Base-by-base conservation (phyloP, 108 stramenopile species). In the Pseudonitzschia delicatissima region DNA sequence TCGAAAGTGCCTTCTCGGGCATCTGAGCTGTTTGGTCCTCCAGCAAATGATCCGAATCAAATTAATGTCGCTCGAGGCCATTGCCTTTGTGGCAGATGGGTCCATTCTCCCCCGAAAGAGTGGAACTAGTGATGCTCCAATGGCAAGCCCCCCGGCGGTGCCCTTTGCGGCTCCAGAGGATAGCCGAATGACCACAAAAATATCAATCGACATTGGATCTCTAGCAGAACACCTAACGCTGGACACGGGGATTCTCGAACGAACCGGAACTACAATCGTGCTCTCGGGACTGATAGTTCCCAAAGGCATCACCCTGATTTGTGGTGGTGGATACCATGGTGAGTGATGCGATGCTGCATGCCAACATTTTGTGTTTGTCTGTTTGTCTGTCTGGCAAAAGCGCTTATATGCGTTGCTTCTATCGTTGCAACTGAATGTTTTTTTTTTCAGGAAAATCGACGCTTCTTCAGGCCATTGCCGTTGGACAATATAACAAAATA, bases 251-350 rank as follows among this genome's bases (percentile, higher is more conserved):
- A 44, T 21, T 8, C 25, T 31, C 17, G 44, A 15, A 32, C 15
- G 17, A 27, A 55, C 9, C 4, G 28, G 29, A n/a, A 55, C 29
- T 12, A 29, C 31, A 13, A 5, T 69, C 87, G 52, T 90, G 85
- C 5, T 98, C 29, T 73, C 64, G 18, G 98, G 98, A 8, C 96
- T 98, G 87, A 95, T 94, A 12, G 85, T 98, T 45, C 86, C 84
- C 23, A 82, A 82, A 53, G 98, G 98, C 5, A 87, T 98, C 36
- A 93, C 96, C 2, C 82, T 97, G 23, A 95, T 98, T 66, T 94
- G 93, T 59, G 98, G 98, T 7, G 98, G 98, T n/a, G 98, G 98
- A 18, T 98, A 96, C 78, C 98, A 98, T 73, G 98, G 47, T 48
- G 7, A 9, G 47, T 48, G 7, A 2, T 17, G n/a, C n/a, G n/a